Evolutionary conservation across 148 eudicot genomes (phyloP).

Genomic region (Diospyros kaki): DNA sequence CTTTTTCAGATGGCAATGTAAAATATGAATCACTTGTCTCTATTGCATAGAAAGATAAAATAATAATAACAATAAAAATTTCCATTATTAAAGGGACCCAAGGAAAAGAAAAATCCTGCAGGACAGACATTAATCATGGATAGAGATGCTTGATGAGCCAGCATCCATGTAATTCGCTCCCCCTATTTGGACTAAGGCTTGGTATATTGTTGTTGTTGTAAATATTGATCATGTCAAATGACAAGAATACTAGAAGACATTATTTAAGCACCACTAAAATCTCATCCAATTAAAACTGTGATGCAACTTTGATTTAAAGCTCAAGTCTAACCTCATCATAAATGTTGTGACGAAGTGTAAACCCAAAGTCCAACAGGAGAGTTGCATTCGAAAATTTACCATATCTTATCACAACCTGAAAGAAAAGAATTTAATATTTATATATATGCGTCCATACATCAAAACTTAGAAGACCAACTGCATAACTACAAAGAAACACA

Average conservation of each 20-base stretch:
- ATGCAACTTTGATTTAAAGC: slow-evolving; percentile 4
- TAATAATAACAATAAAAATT: no score
- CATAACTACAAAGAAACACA: not conserved
- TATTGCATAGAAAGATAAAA: no score
- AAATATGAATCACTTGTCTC: no score
- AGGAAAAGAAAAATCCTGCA: no score
- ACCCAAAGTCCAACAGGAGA: slow-evolving; percentile 74
- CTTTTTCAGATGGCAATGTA: no score
- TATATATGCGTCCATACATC: not conserved
- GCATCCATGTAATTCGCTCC: no score
- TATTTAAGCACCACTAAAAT: not conserved
- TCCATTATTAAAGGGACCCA: no score
- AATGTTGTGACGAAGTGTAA: slow-evolving; percentile 55
- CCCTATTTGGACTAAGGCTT: no score
- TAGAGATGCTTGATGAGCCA: no score
- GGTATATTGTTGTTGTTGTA: not conserved
- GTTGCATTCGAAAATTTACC: slow-evolving; percentile 73
- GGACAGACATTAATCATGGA: no score
- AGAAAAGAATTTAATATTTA: not conserved
- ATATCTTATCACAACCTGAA: slow-evolving; percentile 73
- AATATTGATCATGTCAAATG: not conserved
- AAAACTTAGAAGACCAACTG: not conserved
- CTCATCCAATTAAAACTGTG: not conserved
- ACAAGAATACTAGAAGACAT: not conserved
- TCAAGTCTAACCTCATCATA: slow-evolving; percentile 70